Evolutionary conservation across 345 rosid genomes (phyloP).

Genomic region (Trapa bicornis): DNA sequence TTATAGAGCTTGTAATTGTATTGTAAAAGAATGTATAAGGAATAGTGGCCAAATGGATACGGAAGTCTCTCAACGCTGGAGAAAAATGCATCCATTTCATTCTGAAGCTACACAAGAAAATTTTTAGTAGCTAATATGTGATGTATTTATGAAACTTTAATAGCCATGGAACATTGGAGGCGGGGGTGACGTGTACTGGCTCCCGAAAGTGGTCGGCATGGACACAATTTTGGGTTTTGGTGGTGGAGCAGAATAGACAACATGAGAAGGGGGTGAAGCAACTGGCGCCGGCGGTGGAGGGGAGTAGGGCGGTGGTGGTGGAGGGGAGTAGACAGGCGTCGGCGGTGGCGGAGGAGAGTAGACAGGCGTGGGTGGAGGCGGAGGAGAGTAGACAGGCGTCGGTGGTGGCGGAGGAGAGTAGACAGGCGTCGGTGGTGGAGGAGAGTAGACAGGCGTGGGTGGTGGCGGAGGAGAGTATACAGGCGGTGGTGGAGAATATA

Average conservation of each 20-base stretch:
- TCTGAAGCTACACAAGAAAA: neutral
- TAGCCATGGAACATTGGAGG: constrained; percentile 75
- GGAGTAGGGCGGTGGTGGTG: constrained; percentile 5
- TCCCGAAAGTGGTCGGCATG: constrained; percentile 52
- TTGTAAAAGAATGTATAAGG: too few relatives aligned
- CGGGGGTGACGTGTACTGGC: constrained; percentile 63
- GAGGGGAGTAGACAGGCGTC: constrained; percentile 1
- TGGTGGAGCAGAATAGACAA: constrained; percentile 10
- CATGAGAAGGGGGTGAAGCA: constrained; percentile 10
- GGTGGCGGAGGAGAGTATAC: too few relatives aligned
- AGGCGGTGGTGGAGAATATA: too few relatives aligned
- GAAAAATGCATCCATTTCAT: too few relatives aligned
- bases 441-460: too few relatives aligned
- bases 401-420: neutral
- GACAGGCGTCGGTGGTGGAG: too few relatives aligned
- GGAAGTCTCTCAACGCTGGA: too few relatives aligned
- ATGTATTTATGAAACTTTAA: constrained; percentile 14
- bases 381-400: constrained; percentile 14
- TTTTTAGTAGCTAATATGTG: neutral
- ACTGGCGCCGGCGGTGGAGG: constrained; percentile 11
- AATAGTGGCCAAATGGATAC: too few relatives aligned
- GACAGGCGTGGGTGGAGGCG: constrained; percentile 5
- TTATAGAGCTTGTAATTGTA: too few relatives aligned
- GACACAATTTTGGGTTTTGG: constrained; percentile 20
- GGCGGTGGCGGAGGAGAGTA: constrained; percentile 15